These are phyloP conservation scores for Macrolepiota fuliginosa DNA, from an alignment of 768 basidiomycete genomes.

Conservation along the genomic window DNA sequence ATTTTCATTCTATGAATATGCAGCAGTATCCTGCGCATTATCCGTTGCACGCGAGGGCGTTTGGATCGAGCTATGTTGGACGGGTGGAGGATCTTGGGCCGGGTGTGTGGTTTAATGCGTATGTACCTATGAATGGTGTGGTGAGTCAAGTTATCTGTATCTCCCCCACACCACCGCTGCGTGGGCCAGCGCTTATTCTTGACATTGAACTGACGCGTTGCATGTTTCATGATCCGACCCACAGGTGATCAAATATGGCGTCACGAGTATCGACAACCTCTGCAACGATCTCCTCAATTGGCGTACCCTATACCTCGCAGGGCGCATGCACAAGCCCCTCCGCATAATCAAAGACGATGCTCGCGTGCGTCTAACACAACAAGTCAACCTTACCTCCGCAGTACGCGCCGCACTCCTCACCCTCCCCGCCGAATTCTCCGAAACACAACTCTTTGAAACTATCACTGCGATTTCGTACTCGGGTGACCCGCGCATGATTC, in stretches of 20 bases:
- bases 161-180: neutral
- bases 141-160: constrained; percentile 47
- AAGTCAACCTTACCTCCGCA: constrained; percentile 91
- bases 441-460: constrained; percentile 77
- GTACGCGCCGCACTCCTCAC: constrained; percentile 87
- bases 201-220: constrained; percentile 3
- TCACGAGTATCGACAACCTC: constrained; percentile 87
- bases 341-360: constrained; percentile 92
- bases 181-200: neutral
- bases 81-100: constrained; percentile 73
- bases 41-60: constrained; percentile 77
- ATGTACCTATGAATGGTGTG: constrained; percentile 78
- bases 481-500: constrained; percentile 92
- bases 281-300: constrained; percentile 91
- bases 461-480: constrained; percentile 85
- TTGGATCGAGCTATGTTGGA: constrained; percentile 84
- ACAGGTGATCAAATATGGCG: constrained; percentile 94
- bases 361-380: constrained; percentile 86
- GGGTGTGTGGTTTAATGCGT: constrained; percentile 96
- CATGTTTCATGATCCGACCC: constrained; percentile 5
- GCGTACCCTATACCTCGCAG: constrained; percentile 90
- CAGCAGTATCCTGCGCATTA: constrained; percentile 90
- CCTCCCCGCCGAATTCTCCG: constrained; percentile 79
- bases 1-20: constrained; percentile 97
- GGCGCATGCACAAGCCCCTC: constrained; percentile 96